Evolutionary conservation across 2,329 filamentous ascomycete genomes (phyloP), one percentile per base, ranked within the genome.

Genomic region (Didymella exigua): DNA sequence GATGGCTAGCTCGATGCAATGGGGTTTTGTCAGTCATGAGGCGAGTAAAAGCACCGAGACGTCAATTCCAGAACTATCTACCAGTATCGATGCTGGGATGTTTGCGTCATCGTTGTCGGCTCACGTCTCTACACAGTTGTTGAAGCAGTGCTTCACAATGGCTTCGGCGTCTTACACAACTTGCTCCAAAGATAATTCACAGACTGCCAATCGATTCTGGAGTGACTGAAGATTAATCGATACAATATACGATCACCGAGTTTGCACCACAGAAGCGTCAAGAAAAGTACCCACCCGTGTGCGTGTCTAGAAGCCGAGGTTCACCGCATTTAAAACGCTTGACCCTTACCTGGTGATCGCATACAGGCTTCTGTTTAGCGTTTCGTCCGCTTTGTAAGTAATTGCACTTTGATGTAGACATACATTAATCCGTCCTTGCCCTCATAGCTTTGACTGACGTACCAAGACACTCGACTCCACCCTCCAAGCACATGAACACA

Each of bases 251-350:
- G 50, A 18, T 36, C 10, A 55, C 47, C 47, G 46, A 55, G 41
- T 45, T 29, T 46, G 10, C 36, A 46, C 19, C 19, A 34, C 46
- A 50, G 29, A 36, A 23, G 23, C 30, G 33, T 21, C 52, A 34
- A 42, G 36, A 50, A 36, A 30, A 46, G 46, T 50, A 30, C 30
- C 46, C 46, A 47, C 46, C 21, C 14, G 43, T 55, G 33, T 44
- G 33, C 29, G 46, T 26, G 16, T 46, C 33, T 41, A 45, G 43
- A 52, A 49, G 54, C 54, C 54, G 54, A 56, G 43, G 54, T 56
- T 52, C 44, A 52, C 54, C 54, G 54, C 49, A 47, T 49, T 16
- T 23, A 31, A 42, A 46, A 51, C 42, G 27, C 29, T 48, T 31
- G 33, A 49, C 29, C 48, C 43, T 51, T 40, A 52, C 26, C 27